Percentiles rank a stretch among this genome's conserved stretches.
Evolutionary conservation across 805 yeast genomes (phyloP).

Genomic region (Suhomyces sp.): DNA sequence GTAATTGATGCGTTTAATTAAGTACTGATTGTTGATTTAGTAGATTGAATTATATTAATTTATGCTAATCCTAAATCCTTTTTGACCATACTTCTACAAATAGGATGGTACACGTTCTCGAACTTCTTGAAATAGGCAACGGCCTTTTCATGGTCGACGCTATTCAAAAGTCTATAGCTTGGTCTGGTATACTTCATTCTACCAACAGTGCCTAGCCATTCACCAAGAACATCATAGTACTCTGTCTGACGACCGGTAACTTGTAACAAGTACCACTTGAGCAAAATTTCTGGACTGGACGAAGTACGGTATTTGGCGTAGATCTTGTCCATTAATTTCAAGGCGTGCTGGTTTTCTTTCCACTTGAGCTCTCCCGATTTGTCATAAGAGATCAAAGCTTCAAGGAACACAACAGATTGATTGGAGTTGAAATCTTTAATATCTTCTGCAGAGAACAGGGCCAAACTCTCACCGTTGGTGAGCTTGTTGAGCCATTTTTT

Average conservation of each 20-base stretch:
- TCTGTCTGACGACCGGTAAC: slow-evolving; percentile 49
- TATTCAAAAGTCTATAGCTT: slow-evolving; percentile 24
- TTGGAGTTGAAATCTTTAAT: slow-evolving; percentile 61
- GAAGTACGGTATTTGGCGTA: slow-evolving; percentile 46
- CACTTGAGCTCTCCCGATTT: slow-evolving; percentile 39
- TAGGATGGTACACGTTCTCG: slow-evolving; percentile 29
- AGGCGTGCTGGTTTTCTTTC: slow-evolving; percentile 34
- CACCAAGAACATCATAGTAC: slow-evolving; percentile 55
- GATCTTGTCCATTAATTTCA: slow-evolving; percentile 29
- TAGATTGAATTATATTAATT: too few species aligned
- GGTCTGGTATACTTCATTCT: slow-evolving; percentile 38
- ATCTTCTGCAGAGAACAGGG: slow-evolving; percentile 46
- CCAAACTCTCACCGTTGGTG: slow-evolving; percentile 12
- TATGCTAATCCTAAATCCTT: slow-evolving; percentile 61
- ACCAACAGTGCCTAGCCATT: slow-evolving; percentile 39
- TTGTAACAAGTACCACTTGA: slow-evolving; percentile 72
- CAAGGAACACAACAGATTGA: slow-evolving; percentile 78
- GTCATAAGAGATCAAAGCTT: slow-evolving; percentile 53
- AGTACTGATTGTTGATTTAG: too few species aligned
- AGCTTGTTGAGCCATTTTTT: slow-evolving; percentile 56
- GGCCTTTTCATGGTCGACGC: slow-evolving; percentile 27
- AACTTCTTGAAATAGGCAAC: slow-evolving; percentile 20
- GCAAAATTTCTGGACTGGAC: slow-evolving; percentile 75
- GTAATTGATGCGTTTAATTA: too few species aligned
- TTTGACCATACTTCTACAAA: slow-evolving; percentile 56